A percentile compares a stretch with the other conserved stretches of the same genome.
phyloP scores from a whole-genome alignment of 495 filamentous ascomycete species.

The Gamarada debralockiae region DNA sequence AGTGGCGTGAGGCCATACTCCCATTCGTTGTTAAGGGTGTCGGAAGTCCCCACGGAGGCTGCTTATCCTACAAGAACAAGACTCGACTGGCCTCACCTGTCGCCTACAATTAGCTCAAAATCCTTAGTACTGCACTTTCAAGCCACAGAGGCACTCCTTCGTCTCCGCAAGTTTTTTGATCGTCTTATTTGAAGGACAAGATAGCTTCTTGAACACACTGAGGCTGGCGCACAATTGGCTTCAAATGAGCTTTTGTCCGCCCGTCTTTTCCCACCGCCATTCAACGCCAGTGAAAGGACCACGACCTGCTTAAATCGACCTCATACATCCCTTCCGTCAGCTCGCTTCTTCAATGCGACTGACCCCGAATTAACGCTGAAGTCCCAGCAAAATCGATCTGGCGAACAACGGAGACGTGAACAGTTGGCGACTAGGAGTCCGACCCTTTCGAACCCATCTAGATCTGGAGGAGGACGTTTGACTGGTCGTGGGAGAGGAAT shows the following conservation, averaged over 20 bases:
- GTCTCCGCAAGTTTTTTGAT: slow-evolving; percentile 17
- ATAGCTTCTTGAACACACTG: slow-evolving; percentile 10
- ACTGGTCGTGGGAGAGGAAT: background rate
- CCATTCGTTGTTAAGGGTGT: slow-evolving; percentile 20
- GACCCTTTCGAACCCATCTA: background rate
- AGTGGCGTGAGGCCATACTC: slow-evolving; percentile 23
- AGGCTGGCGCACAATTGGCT: slow-evolving; percentile 17
- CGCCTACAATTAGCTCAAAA: slow-evolving; percentile 26
- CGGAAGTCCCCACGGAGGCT: slow-evolving; percentile 13
- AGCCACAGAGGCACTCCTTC: slow-evolving; percentile 11
- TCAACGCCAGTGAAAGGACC: slow-evolving; percentile 26
- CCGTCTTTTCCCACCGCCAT: slow-evolving; percentile 18
- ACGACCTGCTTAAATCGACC: slow-evolving; percentile 27
- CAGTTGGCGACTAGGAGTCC: background rate
- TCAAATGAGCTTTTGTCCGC: slow-evolving; percentile 19
- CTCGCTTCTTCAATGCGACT: slow-evolving; percentile 18
- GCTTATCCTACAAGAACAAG: slow-evolving; percentile 18
- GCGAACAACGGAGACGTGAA: background rate
- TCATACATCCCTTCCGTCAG: slow-evolving; percentile 17
- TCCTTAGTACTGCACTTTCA: slow-evolving; percentile 19
- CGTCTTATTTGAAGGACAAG: slow-evolving; percentile 15
- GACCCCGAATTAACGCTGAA: slow-evolving; percentile 8
- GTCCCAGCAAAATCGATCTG: slow-evolving; percentile 5
- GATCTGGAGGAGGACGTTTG: background rate
- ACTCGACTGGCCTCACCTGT: slow-evolving; percentile 21